A percentile compares a stretch with the other conserved stretches of the same genome.
These are phyloP conservation scores for Marchantia paleacea DNA, from an alignment of 225 moss, liverwort and hornwort species.

Conservation along the genomic window DNA sequence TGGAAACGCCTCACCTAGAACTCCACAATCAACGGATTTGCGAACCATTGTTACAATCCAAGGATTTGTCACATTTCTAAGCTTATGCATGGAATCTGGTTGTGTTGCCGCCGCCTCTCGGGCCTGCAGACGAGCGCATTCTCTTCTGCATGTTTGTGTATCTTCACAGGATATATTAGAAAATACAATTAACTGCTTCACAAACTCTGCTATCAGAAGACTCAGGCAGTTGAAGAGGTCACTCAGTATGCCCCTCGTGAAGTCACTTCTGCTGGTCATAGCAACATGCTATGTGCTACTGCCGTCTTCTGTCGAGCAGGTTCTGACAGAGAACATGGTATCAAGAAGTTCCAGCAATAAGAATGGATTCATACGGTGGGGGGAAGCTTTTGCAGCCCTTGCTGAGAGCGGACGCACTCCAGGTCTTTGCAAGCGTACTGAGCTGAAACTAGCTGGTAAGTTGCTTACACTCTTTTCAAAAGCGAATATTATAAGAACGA, in stretches of 20 bases:
- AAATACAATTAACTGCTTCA: conserved; percentile 8
- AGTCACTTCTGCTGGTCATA: conserved; percentile 27
- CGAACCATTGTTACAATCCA: conserved; percentile 17
- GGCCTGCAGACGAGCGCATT: conserved; percentile 26
- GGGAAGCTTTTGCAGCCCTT: conserved; percentile 23
- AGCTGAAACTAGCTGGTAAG: conserved; percentile 24
- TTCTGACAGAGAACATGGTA: conserved; percentile 15
- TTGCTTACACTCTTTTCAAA: not conserved
- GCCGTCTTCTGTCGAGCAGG: conserved; percentile 16
- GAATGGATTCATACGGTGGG: conserved; percentile 22
- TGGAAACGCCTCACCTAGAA: not conserved
- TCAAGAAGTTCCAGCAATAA: conserved; percentile 16
- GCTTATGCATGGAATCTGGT: conserved; percentile 16
- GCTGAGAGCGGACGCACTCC: conserved; percentile 17
- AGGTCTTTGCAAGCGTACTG: conserved; percentile 16
- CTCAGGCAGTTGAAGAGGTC: conserved; percentile 22
- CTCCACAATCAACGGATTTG: conserved; percentile 9
- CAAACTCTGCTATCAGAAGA: conserved; percentile 16
- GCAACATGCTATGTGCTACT: conserved; percentile 20
- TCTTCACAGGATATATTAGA: conserved; percentile 21
- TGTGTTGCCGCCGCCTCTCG: conserved; percentile 22
- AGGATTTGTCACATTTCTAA: conserved; percentile 18
- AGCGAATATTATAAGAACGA: no score
- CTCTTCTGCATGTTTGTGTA: conserved; percentile 18
- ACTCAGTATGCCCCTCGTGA: conserved; percentile 16